Evolutionary conservation across 768 basidiomycete genomes (phyloP).

Genomic region (Mycena polygramma): DNA sequence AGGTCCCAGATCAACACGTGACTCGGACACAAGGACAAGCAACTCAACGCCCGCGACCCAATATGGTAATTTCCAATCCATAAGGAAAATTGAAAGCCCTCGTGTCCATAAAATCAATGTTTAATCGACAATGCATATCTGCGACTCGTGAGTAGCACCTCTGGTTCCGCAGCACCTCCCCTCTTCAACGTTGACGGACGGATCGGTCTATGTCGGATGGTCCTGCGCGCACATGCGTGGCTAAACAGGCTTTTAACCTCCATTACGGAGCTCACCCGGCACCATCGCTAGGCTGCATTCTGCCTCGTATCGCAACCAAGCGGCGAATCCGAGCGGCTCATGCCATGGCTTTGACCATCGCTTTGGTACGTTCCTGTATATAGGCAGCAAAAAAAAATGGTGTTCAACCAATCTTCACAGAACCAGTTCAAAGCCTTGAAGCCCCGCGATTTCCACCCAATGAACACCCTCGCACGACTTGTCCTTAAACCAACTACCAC

Average conservation of each 20-base stretch:
- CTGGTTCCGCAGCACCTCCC: not conserved
- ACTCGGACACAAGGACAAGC: not conserved
- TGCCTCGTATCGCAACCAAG: not conserved
- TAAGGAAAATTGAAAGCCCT: not conserved
- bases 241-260: not conserved
- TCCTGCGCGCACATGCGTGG: not conserved
- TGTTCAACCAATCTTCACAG: not conserved
- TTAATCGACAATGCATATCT: too few species aligned
- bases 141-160: not conserved
- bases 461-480: constrained; percentile 14
- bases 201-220: not conserved
- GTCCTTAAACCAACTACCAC: not conserved
- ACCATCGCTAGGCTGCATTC: not conserved
- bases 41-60: constrained; percentile 14
- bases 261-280: not conserved
- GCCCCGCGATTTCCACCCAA: too few species aligned
- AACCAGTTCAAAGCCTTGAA: not conserved
- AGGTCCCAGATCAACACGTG: too few species aligned
- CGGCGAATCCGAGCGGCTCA: not conserved
- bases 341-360: constrained; percentile 1
- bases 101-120: too few species aligned
- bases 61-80: constrained; percentile 9
- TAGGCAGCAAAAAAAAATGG: not conserved
- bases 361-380: constrained; percentile 14
- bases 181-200: not conserved